Conservation (phyloP, 1,284 basidiomycete genomes). For the Rhodotorula glutinis region DNA sequence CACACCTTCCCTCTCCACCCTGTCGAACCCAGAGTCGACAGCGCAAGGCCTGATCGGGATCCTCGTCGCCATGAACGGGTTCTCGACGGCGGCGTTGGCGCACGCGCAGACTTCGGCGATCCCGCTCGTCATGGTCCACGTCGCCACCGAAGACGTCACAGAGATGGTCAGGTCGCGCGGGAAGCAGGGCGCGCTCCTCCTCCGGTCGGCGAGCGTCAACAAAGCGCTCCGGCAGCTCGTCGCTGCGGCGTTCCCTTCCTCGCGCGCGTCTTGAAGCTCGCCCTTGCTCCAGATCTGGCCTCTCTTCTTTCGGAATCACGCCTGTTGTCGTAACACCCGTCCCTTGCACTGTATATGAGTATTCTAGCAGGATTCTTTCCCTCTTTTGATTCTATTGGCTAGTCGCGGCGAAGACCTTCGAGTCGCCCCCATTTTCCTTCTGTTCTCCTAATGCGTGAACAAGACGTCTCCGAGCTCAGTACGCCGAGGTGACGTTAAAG, state of each 20-base stretch:
- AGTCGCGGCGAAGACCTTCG: too few species aligned
- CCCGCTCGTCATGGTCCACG: constrained; percentile 22
- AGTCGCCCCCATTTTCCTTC: background rate
- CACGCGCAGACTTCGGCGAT: constrained; percentile 4
- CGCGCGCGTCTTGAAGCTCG: background rate
- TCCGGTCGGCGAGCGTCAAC: background rate
- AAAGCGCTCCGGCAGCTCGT: background rate
- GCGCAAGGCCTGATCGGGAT: constrained; percentile 18
- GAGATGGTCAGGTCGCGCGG: background rate
- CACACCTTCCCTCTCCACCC: background rate
- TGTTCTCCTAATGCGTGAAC: background rate
- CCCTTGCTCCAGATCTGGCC: too few species aligned
- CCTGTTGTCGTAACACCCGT: too few species aligned
- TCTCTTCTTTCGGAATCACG: too few species aligned
- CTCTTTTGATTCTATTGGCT: too few species aligned
- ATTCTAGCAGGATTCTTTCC: too few species aligned
- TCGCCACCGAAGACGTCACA: background rate
- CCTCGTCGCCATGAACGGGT: constrained; percentile 25
- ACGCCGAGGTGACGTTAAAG: background rate
- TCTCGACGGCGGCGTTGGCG: constrained; percentile 11
- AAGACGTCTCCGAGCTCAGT: background rate
- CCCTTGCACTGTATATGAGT: too few species aligned
- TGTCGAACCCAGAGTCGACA: background rate
- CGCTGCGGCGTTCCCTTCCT: background rate
- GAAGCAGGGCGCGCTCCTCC: too few species aligned